Evolutionary conservation across 2,329 filamentous ascomycete genomes (phyloP), one percentile per base, ranked within the genome.

Genomic region (Pseudocercospora crystallina): DNA sequence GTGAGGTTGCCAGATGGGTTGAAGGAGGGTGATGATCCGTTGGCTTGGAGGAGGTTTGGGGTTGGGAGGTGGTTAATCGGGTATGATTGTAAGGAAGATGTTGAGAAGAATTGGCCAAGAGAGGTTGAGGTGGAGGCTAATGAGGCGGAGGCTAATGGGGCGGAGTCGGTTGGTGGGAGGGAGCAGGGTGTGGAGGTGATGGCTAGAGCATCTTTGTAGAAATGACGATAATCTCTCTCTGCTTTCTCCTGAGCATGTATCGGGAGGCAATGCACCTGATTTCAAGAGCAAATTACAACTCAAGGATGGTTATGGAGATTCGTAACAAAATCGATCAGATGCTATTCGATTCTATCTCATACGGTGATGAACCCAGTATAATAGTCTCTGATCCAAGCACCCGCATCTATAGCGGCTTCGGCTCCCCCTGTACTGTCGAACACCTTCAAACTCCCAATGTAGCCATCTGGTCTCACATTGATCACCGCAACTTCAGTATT

Each of bases 381-480:
- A 59, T 81, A 82, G 5, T 67, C 60, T 54, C 80, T 73, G 58
- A 81, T 60, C 76, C 76, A 80, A 26, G 56, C 46, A 2, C 67
- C 67, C 2, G 74, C 75, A 15, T 64, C 55, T 9, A 31, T 14
- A 12, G 14, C 40, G 12, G 2, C 26, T 8, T 26, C 17, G n/a
- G 26, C 9, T 17, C 14, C 42, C 13, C 13, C 53, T 35, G 0
- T 67, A 15, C 60, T 54, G 10, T 62, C 55, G 60, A 72, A 80
- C 2, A 69, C 55, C 7, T 77, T 73, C 17, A 87, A 69, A n/a
- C 78, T 82, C 1, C 86, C 86, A 4, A 89, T 81, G 65, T 89
- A 90, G 9, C 86, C 86, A 67, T 90, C 86, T 0, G 86, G 86
- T 5, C 86, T 77, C 1, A 90, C 83, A 60, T 86, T 84, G 35